Evolutionary conservation across 495 filamentous ascomycete genomes (phyloP).

Genomic region (Aspergillus saccharolyticus): DNA sequence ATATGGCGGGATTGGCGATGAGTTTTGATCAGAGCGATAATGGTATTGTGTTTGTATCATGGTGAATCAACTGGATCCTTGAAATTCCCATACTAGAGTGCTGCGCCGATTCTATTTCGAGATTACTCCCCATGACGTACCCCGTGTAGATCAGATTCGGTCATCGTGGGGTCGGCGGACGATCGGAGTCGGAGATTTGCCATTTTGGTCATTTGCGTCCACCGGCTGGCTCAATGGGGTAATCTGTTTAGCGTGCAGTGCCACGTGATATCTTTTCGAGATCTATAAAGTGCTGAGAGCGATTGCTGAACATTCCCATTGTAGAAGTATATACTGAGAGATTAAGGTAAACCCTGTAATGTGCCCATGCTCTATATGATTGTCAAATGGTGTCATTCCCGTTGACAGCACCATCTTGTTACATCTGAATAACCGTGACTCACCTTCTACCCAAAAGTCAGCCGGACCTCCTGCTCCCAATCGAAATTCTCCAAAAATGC

Average conservation of each 20-base stretch:
- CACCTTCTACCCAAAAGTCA: background rate
- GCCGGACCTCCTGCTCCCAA: slow-evolving; percentile 12
- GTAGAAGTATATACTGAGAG: no score
- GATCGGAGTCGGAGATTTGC: background rate
- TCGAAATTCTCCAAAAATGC: slow-evolving; percentile 14
- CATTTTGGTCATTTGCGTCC: background rate
- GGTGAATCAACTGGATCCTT: no score
- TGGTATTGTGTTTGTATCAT: background rate
- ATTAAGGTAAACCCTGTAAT: no score
- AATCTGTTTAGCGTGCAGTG: background rate
- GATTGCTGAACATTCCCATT: no score
- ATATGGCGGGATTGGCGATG: background rate
- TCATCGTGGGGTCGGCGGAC: background rate
- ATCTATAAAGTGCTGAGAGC: background rate
- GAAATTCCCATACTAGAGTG: no score
- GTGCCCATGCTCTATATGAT: no score
- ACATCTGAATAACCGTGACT: no score
- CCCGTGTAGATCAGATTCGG: background rate
- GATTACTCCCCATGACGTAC: background rate
- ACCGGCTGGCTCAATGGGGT: background rate
- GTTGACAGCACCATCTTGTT: no score
- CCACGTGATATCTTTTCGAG: no score
- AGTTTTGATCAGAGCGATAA: background rate
- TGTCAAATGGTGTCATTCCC: no score
- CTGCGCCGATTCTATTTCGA: no score